These are phyloP conservation scores for Thielaviopsis punctulata DNA, from an alignment of 2,329 filamentous ascomycete genomes.

Conservation along the genomic window DNA sequence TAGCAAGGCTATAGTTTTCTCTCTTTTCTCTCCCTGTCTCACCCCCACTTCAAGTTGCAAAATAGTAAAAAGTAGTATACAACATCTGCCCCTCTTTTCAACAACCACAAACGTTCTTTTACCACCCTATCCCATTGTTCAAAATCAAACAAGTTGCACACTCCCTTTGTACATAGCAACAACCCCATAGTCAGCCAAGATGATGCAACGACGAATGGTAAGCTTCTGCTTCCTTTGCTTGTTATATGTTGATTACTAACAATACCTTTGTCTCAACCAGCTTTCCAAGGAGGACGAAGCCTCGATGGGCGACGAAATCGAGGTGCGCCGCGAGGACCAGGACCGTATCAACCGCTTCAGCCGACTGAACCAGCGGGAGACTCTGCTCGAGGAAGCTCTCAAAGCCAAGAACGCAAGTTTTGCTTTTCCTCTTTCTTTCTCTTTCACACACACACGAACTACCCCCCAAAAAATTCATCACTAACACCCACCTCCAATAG, in stretches of 20 bases:
- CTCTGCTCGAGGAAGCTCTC: constrained; percentile 61
- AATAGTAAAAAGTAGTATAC: background rate
- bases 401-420: constrained; percentile 59
- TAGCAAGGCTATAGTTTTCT: background rate
- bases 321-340: constrained; percentile 91
- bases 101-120: background rate
- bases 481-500: constrained; percentile 26
- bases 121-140: background rate
- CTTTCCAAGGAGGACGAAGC: constrained; percentile 89
- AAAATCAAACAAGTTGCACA: background rate
- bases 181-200: constrained; percentile 22
- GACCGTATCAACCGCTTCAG: constrained; percentile 99
- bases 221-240: constrained; percentile 12
- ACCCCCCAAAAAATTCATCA: too few relatives aligned
- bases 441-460: too few relatives aligned
- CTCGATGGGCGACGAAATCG: constrained; percentile 60
- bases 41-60: background rate
- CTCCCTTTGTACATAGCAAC: background rate
- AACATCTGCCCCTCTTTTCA: background rate
- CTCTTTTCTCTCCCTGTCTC: background rate
- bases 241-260: too few relatives aligned
- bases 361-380: constrained; percentile 74
- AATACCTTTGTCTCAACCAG: constrained; percentile 28
- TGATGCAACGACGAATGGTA: constrained; percentile 46
- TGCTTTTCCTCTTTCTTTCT: fast-evolving